Evolutionary conservation across 2,329 filamentous ascomycete genomes (phyloP), one percentile per base, ranked within the genome.

Genomic region (Spiromastix sp.): DNA sequence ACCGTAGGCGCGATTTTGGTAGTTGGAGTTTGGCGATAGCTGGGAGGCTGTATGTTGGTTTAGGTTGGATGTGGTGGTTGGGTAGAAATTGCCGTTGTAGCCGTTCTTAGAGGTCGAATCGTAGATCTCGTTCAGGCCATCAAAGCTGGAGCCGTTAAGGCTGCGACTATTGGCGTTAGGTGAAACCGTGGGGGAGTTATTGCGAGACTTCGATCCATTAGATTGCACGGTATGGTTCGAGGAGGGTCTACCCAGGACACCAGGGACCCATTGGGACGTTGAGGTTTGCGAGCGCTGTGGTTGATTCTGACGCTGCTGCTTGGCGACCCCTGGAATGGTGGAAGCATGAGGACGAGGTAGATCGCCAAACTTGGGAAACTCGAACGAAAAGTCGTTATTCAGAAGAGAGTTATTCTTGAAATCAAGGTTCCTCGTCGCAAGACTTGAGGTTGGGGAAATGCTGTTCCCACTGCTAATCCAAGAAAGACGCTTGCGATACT

Each of bases 351-450:
- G 59, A 18, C 64, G 66, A 13, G 74, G 72, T 17, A 93, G 71
- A 40, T 78, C 72, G 30, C 91, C 91, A 51, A 98, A 96, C 54
- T 83, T 87, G 45, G 91, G 89, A 45, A 96, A 96, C 47, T 96
- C 89, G 48, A 98, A 96, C 47, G 89, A 80, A 54, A 96, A 96
- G 55, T 81, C 86, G 55, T 82, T 80, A 49, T 70, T 77, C n/a
- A 16, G 29, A 46, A 77, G 79, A 57, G 49, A 70, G 64, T 50
- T 71, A 66, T 51, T 59, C 30, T 57, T 61, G 15, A 51, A 60
- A 38, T 64, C 59, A 50, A 57, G 57, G 20, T 60, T 60, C 10
- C 67, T 68, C 41, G 66, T 62, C 16, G 63, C 57, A 34, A 57
- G 29, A 12, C 34, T 46, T 4, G 57, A 55, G 25, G 70, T 60